Percentiles rank a stretch among this genome's conserved stretches.
phyloP scores from a whole-genome alignment of 495 filamentous ascomycete genomes.

The Parachaetomium inaequale region DNA sequence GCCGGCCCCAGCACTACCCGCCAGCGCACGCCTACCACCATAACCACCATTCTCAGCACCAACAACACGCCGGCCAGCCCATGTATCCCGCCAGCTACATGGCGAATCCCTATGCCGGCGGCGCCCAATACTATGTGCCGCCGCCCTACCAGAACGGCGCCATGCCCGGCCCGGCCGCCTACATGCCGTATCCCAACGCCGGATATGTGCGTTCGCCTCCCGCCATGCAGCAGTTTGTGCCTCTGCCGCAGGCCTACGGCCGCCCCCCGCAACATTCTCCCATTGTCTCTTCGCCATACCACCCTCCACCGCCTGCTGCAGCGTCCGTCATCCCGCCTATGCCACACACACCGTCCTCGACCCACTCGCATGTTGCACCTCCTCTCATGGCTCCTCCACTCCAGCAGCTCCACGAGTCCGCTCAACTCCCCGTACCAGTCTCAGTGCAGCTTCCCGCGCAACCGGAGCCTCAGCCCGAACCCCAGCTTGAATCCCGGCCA shows the following conservation, averaged over 20 bases:
- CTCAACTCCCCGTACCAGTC: constrained; percentile 5
- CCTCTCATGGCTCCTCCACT: constrained; percentile 41
- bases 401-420: constrained; percentile 6
- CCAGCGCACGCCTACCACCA: constrained; percentile 31
- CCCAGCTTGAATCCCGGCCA: constrained; percentile 3
- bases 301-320: constrained; percentile 38
- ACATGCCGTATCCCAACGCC: constrained; percentile 40
- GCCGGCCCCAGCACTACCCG: constrained; percentile 39
- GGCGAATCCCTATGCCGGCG: constrained; percentile 22
- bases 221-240: constrained; percentile 41
- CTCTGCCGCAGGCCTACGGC: constrained; percentile 41
- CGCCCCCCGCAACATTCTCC: constrained; percentile 44
- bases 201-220: constrained; percentile 38
- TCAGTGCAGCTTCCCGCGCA: constrained; percentile 1
- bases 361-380: constrained; percentile 38
- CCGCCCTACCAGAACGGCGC: constrained; percentile 41
- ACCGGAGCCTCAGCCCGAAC: constrained; percentile 5
- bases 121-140: constrained; percentile 32
- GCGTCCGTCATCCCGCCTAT: constrained; percentile 28
- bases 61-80: constrained; percentile 35
- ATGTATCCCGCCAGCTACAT: constrained; percentile 43
- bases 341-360: constrained; percentile 43
- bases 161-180: constrained; percentile 30
- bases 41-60: constrained; percentile 23
- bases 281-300: constrained; percentile 37